Conservation (phyloP, 495 filamentous ascomycete species). For the Aspergillus heteromorphus region DNA sequence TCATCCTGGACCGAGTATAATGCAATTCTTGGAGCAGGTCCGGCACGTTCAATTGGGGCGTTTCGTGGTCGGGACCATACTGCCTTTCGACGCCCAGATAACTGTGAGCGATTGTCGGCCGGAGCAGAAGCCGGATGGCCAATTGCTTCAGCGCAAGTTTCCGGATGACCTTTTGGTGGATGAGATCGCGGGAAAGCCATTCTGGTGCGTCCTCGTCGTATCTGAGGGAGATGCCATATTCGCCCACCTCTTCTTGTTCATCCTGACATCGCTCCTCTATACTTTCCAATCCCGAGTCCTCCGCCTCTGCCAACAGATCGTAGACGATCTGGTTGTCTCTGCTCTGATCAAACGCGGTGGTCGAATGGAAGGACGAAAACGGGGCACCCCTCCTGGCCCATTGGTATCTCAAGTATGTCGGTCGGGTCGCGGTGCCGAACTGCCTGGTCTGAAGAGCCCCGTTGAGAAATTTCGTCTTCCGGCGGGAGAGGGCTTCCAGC, state of each 20-base stretch:
- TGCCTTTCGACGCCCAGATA: slow-evolving; percentile 35
- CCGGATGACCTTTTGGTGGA: slow-evolving; percentile 37
- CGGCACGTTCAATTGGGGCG: slow-evolving; percentile 27
- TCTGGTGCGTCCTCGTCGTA: slow-evolving; percentile 20
- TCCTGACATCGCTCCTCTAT: no score
- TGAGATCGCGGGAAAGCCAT: slow-evolving; percentile 27
- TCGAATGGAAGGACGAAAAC: slow-evolving; percentile 7
- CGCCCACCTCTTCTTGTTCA: slow-evolving; percentile 12
- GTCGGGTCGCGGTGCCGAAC: slow-evolving; percentile 17
- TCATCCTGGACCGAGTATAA: slow-evolving; percentile 26
- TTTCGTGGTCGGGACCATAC: slow-evolving; percentile 22
- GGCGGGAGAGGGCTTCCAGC: slow-evolving; percentile 24
- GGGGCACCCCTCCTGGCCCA: slow-evolving; percentile 9
- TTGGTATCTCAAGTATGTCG: slow-evolving; percentile 4
- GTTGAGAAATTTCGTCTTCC: slow-evolving; percentile 14
- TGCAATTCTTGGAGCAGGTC: slow-evolving; percentile 32
- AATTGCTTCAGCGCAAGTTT: slow-evolving; percentile 41
- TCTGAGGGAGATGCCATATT: slow-evolving; percentile 4
- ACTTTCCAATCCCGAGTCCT: no score
- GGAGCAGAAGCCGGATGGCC: slow-evolving; percentile 35
- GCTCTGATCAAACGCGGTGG: not conserved
- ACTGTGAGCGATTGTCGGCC: slow-evolving; percentile 36
- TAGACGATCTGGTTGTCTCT: not conserved
- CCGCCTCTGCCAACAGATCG: slow-evolving; percentile 4
- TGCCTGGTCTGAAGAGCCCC: slow-evolving; percentile 20